Evolutionary conservation across 1,139 yeast genomes (phyloP), one percentile per base, ranked within the genome.

Genomic region (Kodamaea ohmeri): DNA sequence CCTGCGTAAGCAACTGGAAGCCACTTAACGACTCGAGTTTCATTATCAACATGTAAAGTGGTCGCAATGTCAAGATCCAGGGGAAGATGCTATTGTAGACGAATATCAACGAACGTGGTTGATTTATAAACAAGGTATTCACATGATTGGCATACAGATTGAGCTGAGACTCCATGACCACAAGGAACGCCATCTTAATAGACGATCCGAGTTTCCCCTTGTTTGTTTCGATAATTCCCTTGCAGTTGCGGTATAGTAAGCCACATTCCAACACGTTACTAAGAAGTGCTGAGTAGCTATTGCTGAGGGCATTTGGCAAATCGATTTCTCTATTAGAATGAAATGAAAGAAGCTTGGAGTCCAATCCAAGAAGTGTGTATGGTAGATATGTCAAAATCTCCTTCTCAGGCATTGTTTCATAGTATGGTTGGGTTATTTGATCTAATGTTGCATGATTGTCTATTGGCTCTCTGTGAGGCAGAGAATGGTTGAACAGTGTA

Each of bases 241-340:
- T 56, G 28, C 86, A 57, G 38, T 63, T 60, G 40, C 71, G 72
- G 60, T 77, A 86, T 6, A 88, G 62, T 31, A 90, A 60, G 0
- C 89, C 94, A 2, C 88, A 82, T 56, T 90, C 97, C 33, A 84
- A 63, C 1, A 86, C 61, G 35, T 70, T 63, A 40, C 74, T 77
- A 25, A 87, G 56, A 18, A 82, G 50, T 0, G 81, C 79, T 28
- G 83, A 68, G 26, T 77, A 65, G 16, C 90, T 78, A 44, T 73
- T 74, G 17, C 80, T 76, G 9, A 86, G 58, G 25, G 66, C 61
- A 0, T 61, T 48, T 0, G 95, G 89, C 8, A 86, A 56, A 29
- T 59, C 61, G 6, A 64, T 49, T 11, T 64, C 60, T 11, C 54
- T 49, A 21, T 40, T 37, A 9, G 34, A 25, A 5, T 58, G 58